Percentiles rank a stretch among this genome's conserved stretches.
These are phyloP conservation scores for Penicillium sp. DNA, from an alignment of 2,329 filamentous ascomycete genomes.

Conservation along the genomic window DNA sequence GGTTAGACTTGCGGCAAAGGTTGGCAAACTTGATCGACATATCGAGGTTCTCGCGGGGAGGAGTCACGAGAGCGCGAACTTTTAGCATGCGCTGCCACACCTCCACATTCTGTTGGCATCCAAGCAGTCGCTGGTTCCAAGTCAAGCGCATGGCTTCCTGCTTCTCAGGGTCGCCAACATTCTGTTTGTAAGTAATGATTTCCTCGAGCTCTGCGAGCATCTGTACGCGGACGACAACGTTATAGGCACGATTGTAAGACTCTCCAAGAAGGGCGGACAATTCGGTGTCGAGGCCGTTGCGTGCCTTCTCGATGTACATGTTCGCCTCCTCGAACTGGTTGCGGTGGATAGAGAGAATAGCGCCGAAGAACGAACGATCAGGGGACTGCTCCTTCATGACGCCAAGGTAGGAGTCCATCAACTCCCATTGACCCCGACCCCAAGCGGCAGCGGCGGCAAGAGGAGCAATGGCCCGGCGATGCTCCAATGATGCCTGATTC, in stretches of 20 bases:
- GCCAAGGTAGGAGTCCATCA: conserved; percentile 94
- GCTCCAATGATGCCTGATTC: conserved; percentile 81
- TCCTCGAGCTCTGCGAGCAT: conserved; percentile 99
- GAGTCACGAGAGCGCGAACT: conserved; percentile 85
- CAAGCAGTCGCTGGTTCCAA: conserved; percentile 92
- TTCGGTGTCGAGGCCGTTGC: conserved; percentile 92
- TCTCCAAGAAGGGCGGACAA: conserved; percentile 95
- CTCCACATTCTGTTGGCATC: conserved; percentile 94
- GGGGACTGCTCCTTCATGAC: conserved; percentile 94
- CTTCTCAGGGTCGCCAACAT: conserved; percentile 72
- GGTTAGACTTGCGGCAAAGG: conserved; percentile 91
- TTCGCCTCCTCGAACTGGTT: conserved; percentile 92
- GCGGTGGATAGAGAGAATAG: conserved; percentile 88
- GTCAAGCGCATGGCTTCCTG: conserved; percentile 87
- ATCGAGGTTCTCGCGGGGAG: conserved; percentile 87
- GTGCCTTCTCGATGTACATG: conserved; percentile 83
- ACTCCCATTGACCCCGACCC: conserved; percentile 94
- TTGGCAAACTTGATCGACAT: conserved; percentile 99
- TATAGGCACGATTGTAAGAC: conserved; percentile 95
- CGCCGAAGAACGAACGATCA: conserved; percentile 95
- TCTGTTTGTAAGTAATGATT: conserved; percentile 96
- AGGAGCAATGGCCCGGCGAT: conserved; percentile 86
- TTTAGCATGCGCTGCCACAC: conserved; percentile 99
- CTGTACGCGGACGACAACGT: conserved; percentile 96
- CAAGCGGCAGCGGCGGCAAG: conserved; percentile 93